Evolutionary conservation across 2,329 filamentous ascomycete genomes (phyloP).

Genomic region (Epichloe coenophiala): DNA sequence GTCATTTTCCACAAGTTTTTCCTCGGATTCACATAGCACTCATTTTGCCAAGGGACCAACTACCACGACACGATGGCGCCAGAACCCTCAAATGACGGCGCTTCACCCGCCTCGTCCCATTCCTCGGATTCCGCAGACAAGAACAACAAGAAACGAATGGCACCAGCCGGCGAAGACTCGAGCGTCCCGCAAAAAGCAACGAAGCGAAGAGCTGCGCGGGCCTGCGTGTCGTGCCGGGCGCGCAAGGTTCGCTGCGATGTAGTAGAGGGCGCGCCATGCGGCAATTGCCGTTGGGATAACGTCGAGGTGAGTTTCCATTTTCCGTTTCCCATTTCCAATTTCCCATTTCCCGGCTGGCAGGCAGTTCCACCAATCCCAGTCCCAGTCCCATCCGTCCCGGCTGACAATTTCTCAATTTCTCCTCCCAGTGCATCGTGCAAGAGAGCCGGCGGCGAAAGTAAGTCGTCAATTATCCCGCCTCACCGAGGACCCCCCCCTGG

Average conservation of each 20-base stretch:
- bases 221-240: conserved; percentile 76
- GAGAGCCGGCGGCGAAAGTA: conserved; percentile 79
- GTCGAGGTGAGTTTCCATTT: conserved; percentile 36
- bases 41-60: background rate
- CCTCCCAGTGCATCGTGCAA: conserved; percentile 47
- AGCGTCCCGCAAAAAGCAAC: conserved; percentile 33
- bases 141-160: conserved; percentile 19
- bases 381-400: background rate
- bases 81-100: conserved; percentile 14
- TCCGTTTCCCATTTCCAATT: too few relatives aligned
- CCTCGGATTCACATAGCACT: background rate
- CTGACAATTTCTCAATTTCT: conserved; percentile 1
- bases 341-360: too few relatives aligned
- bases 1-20: too few relatives aligned
- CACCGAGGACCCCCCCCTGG: background rate
- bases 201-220: conserved; percentile 81
- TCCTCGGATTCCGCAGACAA: conserved; percentile 14
- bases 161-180: conserved; percentile 14
- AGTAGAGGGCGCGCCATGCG: conserved; percentile 75
- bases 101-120: conserved; percentile 17
- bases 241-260: conserved; percentile 92
- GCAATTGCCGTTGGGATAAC: conserved; percentile 72
- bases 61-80: conserved; percentile 7
- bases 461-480: conserved; percentile 24
- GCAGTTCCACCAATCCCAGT: too few relatives aligned